These are phyloP conservation scores for Daldinia sp. DNA, from an alignment of 2,329 filamentous ascomycete genomes.

Conservation along the genomic window DNA sequence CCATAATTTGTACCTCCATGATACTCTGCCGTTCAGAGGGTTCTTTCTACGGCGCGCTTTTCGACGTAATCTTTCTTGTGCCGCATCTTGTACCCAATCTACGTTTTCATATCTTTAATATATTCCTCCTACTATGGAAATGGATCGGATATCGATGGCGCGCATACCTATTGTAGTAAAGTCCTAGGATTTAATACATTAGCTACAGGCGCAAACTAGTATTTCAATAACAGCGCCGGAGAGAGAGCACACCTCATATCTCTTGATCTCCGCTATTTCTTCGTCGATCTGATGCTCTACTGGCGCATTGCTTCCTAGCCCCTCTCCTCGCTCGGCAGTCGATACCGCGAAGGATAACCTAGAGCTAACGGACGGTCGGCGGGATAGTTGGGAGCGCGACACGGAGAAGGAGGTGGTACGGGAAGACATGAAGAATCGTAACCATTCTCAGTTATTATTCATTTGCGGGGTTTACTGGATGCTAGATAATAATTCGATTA, in stretches of 20 bases:
- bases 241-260: constrained; percentile 77
- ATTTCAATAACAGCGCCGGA: neutral
- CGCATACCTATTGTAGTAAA: constrained; percentile 88
- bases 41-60: constrained; percentile 80
- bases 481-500: neutral
- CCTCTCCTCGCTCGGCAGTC: constrained; percentile 71
- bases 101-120: constrained; percentile 54
- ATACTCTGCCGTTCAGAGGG: constrained; percentile 73
- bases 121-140: constrained; percentile 30
- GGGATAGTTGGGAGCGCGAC: constrained; percentile 56
- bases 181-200: constrained; percentile 64
- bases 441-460: constrained; percentile 54
- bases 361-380: constrained; percentile 70
- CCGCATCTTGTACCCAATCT: constrained; percentile 99
- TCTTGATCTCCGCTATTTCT: constrained; percentile 97
- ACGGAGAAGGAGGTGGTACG: constrained; percentile 68
- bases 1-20: constrained; percentile 84
- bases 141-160: constrained; percentile 32
- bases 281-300: constrained; percentile 83
- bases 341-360: constrained; percentile 77
- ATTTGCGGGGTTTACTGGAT: constrained; percentile 4
- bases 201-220: constrained; percentile 21
- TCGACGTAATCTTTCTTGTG: constrained; percentile 86
- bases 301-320: constrained; percentile 59
- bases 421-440: constrained; percentile 59